A percentile compares a stretch with the other conserved stretches of the same genome.
Conservation (phyloP, 768 basidiomycete species). For the Pleurotus salmoneostramineus region DNA sequence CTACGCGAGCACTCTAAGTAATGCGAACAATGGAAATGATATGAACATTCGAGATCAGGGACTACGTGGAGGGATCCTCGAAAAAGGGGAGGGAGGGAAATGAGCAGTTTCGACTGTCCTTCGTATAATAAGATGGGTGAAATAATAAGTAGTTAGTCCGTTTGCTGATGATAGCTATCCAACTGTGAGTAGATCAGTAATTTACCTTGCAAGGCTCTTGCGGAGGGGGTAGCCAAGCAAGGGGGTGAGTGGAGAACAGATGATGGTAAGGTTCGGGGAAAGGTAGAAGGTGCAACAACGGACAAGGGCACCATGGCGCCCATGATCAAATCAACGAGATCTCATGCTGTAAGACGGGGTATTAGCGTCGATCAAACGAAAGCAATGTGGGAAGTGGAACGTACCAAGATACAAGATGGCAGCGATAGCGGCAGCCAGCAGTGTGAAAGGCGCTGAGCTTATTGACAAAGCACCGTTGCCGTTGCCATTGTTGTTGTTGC, state of each 20-base stretch:
- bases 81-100: neutral
- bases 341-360: neutral
- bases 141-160: conserved; percentile 6
- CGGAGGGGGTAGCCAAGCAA: neutral
- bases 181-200: conserved; percentile 8
- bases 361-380: neutral
- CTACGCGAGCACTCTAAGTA: neutral
- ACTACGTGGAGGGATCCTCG: neutral
- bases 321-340: neutral
- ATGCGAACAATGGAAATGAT: neutral
- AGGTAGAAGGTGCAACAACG: neutral
- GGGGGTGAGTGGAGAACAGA: neutral
- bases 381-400: neutral
- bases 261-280: neutral
- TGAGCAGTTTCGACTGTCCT: conserved; percentile 2
- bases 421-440: conserved; percentile 34
- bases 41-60: neutral
- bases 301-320: neutral
- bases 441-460: conserved; percentile 35
- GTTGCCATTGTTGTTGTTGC: conserved; percentile 9
- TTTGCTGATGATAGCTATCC: conserved; percentile 3
- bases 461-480: conserved; percentile 29
- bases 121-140: neutral
- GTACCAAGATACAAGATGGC: conserved; percentile 11
- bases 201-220: neutral